A percentile compares a stretch with the other conserved stretches of the same genome.
These are phyloP conservation scores for Fusarium sp. DNA, from an alignment of 2,329 filamentous ascomycete genomes.

Conservation along the genomic window DNA sequence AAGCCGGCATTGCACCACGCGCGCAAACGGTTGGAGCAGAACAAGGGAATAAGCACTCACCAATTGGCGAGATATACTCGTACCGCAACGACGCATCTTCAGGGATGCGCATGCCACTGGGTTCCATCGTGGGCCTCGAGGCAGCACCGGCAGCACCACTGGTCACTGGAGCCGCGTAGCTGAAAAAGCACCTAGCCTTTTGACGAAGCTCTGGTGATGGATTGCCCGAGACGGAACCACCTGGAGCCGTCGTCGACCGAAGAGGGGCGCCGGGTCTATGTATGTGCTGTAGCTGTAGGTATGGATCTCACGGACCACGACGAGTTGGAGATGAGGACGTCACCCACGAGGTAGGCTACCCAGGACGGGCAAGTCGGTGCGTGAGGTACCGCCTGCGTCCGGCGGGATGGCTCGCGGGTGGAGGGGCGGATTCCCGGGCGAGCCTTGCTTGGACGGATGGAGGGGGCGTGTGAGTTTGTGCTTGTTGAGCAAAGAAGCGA, in stretches of 20 bases:
- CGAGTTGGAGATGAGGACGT: slow-evolving; percentile 19
- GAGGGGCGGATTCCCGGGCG: slow-evolving; percentile 37
- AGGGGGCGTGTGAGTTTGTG: slow-evolving; percentile 40
- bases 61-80: slow-evolving; percentile 66
- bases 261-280: slow-evolving; percentile 21
- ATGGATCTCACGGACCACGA: slow-evolving; percentile 19
- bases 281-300: not conserved
- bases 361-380: slow-evolving; percentile 46
- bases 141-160: slow-evolving; percentile 32
- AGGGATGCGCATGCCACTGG: slow-evolving; percentile 58
- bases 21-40: slow-evolving; percentile 57
- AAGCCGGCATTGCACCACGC: slow-evolving; percentile 58
- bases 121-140: slow-evolving; percentile 51
- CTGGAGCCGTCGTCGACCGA: slow-evolving; percentile 21
- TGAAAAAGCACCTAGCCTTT: slow-evolving; percentile 17
- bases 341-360: slow-evolving; percentile 32
- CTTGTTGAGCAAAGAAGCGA: slow-evolving; percentile 33
- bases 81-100: slow-evolving; percentile 57
- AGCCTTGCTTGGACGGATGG: slow-evolving; percentile 29
- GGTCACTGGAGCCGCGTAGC: slow-evolving; percentile 36
- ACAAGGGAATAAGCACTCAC: slow-evolving; percentile 58
- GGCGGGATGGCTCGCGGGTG: slow-evolving; percentile 32
- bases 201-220: slow-evolving; percentile 15
- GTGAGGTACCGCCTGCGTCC: slow-evolving; percentile 30
- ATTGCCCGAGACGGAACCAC: slow-evolving; percentile 27